A percentile compares a stretch with the other conserved stretches of the same genome.
Evolutionary conservation across 441 rosid genomes (phyloP).

Genomic region (Erodium chrysanthum): DNA sequence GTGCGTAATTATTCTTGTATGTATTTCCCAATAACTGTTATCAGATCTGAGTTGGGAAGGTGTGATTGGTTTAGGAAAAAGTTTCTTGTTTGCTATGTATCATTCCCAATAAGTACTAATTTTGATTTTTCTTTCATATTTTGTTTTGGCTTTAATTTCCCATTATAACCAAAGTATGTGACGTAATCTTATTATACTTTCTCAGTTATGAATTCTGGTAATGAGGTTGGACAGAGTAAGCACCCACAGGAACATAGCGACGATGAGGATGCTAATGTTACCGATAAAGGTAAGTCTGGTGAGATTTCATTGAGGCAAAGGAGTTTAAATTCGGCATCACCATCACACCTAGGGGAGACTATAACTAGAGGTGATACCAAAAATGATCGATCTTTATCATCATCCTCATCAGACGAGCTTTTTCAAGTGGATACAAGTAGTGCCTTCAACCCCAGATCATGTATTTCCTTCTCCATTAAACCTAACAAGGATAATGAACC

Average conservation of each 20-base stretch:
- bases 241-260: too few species aligned
- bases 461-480: neutral
- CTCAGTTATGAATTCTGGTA: slow-evolving; percentile 2
- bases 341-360: too few species aligned
- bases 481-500: neutral
- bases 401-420: neutral
- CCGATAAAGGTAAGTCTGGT: neutral
- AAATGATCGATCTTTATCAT: neutral
- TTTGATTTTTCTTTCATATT: neutral
- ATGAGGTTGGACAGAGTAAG: neutral
- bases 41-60: neutral
- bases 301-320: neutral
- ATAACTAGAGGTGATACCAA: neutral
- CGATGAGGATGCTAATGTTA: too few species aligned
- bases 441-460: neutral
- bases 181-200: neutral
- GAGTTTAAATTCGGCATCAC: too few species aligned
- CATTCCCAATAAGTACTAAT: neutral
- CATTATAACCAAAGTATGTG: neutral
- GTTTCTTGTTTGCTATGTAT: neutral
- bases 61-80: neutral
- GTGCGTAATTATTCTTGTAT: too few species aligned
- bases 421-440: neutral
- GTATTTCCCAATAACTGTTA: neutral
- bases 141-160: neutral